Evolutionary conservation across 2,329 filamentous ascomycete genomes (phyloP), one percentile per base, ranked within the genome.

Genomic region (Zelopaecilomyces penicillatus): DNA sequence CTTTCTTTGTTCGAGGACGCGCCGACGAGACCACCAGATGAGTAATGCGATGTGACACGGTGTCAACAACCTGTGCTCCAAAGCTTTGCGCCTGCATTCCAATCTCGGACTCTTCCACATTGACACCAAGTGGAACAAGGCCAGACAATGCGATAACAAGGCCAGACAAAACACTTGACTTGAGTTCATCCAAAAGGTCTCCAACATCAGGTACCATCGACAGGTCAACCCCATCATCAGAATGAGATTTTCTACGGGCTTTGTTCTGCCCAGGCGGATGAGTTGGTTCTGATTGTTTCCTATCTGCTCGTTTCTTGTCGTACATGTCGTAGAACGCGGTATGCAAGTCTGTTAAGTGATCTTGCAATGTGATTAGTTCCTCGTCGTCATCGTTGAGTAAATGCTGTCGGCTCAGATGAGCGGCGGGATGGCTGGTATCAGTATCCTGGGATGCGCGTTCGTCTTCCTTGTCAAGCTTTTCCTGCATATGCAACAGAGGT

Each of bases 401-500:
- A 52, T 88, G 85, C 57, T 95, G 88, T 50, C 74, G 70, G 41
- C 69, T 65, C 45, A 72, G 70, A 39, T 59, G 55, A 7, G 62
- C 54, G 0, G 62, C 38, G 11, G 57, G 41, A 4, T 58, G 57
- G 26, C 53, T 54, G 5, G 49, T 44, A 31, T 62, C 58, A 2
- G 49, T 26, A 1, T 53, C 53, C 40, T 62, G 54, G n/a, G 57
- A 52, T 34, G 50, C 47, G 12, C 56, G 51, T 40, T 63, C 59
- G 35, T 87, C 82, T 56, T 89, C 86, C 54, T 87, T 86, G 57
- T 98, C 93, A 26, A 96, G 74, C 60, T 89, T 76, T 57, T 95
- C 86, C 63, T 98, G 93, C 68, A 95, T 85, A 59, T 93, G 87
- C n/a, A 95, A 69, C 29, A 98, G 68, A 0, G 93, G 93, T 10